Evolutionary conservation across 1,284 basidiomycete species (phyloP).

Genomic region (Exobasidium cylindrosporum): DNA sequence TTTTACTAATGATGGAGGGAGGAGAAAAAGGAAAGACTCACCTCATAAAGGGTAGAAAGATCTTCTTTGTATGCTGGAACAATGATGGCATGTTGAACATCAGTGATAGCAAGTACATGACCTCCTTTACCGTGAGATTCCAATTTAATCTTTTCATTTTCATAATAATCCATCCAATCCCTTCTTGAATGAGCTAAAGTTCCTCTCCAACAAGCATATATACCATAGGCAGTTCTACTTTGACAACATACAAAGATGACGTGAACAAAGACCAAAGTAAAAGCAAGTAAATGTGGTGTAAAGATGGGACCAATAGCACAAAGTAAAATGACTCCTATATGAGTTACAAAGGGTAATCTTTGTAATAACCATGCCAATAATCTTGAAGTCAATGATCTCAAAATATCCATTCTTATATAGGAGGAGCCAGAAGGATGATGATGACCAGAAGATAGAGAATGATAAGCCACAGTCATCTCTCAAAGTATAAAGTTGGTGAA

Average conservation of each 20-base stretch:
- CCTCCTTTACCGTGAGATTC: conserved; percentile 7
- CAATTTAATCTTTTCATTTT: conserved; percentile 14
- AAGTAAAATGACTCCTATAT: conserved; percentile 28
- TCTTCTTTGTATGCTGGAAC: conserved; percentile 53
- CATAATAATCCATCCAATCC: conserved; percentile 37
- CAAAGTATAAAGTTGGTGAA: no score
- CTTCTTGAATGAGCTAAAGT: conserved; percentile 29
- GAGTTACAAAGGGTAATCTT: conserved; percentile 44
- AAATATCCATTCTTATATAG: no score
- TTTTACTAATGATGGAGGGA: not conserved
- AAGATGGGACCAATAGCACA: conserved; percentile 33
- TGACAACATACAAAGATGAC: conserved; percentile 37
- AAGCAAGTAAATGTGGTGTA: conserved; percentile 28
- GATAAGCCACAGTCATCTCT: no score
- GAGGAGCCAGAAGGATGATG: no score
- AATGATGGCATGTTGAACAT: conserved; percentile 50
- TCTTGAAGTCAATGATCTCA: no score
- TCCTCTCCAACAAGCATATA: conserved; percentile 36
- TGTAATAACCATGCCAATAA: conserved; percentile 37
- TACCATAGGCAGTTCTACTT: conserved; percentile 34
- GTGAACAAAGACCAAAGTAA: conserved; percentile 37
- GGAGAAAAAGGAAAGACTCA: conserved; percentile 6
- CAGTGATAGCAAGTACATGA: conserved; percentile 26
- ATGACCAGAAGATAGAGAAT: no score
- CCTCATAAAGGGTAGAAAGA: conserved; percentile 41